Conservation (phyloP, 2,329 filamentous ascomycete species). For the Fusarium fujikuroi region DNA sequence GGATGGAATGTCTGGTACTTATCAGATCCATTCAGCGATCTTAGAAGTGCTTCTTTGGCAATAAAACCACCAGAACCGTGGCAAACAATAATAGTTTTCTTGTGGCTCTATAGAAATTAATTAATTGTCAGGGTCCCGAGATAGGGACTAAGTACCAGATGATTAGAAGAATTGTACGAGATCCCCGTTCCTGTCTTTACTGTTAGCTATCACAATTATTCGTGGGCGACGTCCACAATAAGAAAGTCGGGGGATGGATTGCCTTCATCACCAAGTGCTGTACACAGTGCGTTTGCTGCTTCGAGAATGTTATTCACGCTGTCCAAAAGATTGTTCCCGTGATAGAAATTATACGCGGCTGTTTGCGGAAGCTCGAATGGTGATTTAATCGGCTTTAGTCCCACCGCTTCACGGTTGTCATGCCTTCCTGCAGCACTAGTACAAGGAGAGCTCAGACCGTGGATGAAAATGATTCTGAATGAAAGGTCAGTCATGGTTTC, state of each 20-base stretch:
- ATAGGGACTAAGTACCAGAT: neutral
- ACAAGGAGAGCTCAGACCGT: neutral
- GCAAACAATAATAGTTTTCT: neutral
- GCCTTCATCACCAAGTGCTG: neutral
- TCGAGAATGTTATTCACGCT: neutral
- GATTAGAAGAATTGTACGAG: neutral
- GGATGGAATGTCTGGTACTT: neutral
- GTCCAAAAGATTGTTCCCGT: neutral
- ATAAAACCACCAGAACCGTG: neutral
- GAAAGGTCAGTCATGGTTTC: neutral
- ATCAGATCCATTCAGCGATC: neutral
- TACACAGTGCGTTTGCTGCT: neutral
- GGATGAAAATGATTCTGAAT: neutral
- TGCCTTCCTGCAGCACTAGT: neutral
- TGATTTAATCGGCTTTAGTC: neutral
- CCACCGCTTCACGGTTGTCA: neutral
- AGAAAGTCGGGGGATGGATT: neutral
- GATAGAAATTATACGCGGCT: neutral
- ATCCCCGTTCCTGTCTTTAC: neutral
- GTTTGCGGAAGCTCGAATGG: neutral
- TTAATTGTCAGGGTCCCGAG: too few relatives aligned
- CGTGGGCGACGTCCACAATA: neutral
- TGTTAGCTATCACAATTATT: neutral
- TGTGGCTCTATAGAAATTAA: neutral
- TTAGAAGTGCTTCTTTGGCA: neutral